Base-by-base conservation (phyloP, 495 filamentous ascomycete genomes). In the Aspergillus baeticus region DNA sequence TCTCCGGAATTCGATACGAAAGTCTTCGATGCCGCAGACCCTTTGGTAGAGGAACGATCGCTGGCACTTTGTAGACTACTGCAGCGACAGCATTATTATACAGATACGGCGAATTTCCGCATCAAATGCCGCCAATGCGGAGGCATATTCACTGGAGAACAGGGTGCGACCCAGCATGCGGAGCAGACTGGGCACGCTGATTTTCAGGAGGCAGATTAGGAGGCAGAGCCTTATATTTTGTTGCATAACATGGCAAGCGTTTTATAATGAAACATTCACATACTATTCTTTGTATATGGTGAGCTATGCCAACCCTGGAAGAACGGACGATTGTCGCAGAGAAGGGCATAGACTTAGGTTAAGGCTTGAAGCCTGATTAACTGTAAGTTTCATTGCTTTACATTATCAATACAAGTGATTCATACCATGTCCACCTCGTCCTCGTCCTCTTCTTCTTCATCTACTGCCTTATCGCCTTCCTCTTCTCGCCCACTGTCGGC, bases 91-190 rank as follows among this genome's bases (percentile, higher is more conserved):
- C 87, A 95, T 62, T 98, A 98, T 62, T 98, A 84, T 55, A 98
- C 94, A 0, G 91, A 97, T 67, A 96, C 91, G 3, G 83, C 87
- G 10, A 84, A 81, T 2, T 95, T 98, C 68, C 77, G 80, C n/a
- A 81, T 97, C 47, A 85, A 79, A 54, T 98, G 94, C 66, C 92
- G 91, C 57, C 67, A 77, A 11, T 95, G 92, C 64, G 78, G 84
- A 0, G 83, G 81, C 70, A 79, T 82, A 11, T 85, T 91, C 10
- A 84, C 86, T 45, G 94, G 94, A 0, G 84, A 96, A 71, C 82
- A 77, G 41, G 84, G 79, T 33, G 89, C 89, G 0, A 77, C 79
- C 0, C 72, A 84, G 59, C 89, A 93, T 74, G 88, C 88, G 2
- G 68, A 70, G 36, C 70, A 79, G 55, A 89, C 86, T 0, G 84